Evolutionary conservation across 768 basidiomycete species (phyloP).

Genomic region (Boletus pseudo-olivaceus): DNA sequence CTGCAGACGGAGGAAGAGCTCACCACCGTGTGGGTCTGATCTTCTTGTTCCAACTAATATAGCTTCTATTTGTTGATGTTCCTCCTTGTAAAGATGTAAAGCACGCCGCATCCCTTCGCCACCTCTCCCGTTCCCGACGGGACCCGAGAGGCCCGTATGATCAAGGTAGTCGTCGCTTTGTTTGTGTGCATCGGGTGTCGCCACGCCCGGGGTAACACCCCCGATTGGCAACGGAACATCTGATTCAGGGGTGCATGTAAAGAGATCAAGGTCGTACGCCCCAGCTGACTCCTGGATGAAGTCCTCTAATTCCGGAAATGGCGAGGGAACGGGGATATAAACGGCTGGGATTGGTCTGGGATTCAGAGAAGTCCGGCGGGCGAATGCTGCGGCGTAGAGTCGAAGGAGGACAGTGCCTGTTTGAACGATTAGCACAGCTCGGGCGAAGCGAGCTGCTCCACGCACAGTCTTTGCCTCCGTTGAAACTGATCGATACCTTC

Average conservation of each 20-base stretch:
- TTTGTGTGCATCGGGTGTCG: slow-evolving; percentile 15
- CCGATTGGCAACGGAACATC: slow-evolving; percentile 47
- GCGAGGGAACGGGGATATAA: slow-evolving; percentile 88
- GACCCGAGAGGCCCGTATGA: slow-evolving; percentile 24
- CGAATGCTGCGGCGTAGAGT: slow-evolving; percentile 74
- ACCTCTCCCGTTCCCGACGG: slow-evolving; percentile 54
- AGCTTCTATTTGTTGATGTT: slow-evolving; percentile 65
- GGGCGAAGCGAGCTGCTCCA: slow-evolving; percentile 4
- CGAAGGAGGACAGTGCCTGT: slow-evolving; percentile 94
- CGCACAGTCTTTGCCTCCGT: slow-evolving; percentile 98
- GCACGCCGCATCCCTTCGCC: slow-evolving; percentile 77
- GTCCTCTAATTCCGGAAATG: slow-evolving; percentile 77
- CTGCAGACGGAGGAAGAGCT: slow-evolving; percentile 25
- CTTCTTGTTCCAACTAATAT: slow-evolving; percentile 88
- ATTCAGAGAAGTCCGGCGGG: slow-evolving; percentile 36
- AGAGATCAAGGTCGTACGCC: slow-evolving; percentile 74
- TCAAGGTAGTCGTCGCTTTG: slow-evolving; percentile 2
- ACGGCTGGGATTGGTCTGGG: slow-evolving; percentile 58
- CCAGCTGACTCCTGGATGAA: slow-evolving; percentile 69
- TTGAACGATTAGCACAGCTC: slow-evolving; percentile 2
- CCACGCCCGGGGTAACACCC: slow-evolving; percentile 39
- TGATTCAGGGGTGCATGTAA: slow-evolving; percentile 33
- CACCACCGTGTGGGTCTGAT: slow-evolving; percentile 92
- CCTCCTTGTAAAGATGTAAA: slow-evolving; percentile 65
- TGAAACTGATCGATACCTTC: slow-evolving; percentile 86